Evolutionary conservation across 805 yeast species (phyloP).

Genomic region (Teunomyces pallodes): DNA sequence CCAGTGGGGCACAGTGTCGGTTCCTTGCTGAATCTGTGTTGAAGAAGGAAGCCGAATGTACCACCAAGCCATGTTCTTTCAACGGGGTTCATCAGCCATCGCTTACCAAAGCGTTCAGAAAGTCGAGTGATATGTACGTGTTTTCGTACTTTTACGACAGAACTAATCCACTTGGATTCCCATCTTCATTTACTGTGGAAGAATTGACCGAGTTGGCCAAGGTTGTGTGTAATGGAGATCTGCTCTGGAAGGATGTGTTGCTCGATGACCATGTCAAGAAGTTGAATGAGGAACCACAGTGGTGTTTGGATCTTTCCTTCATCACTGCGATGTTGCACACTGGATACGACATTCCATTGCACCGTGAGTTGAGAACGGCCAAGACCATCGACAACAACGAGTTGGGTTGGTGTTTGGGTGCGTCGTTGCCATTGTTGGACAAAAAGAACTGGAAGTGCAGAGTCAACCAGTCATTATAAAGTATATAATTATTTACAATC

Average conservation of each 20-base stretch:
- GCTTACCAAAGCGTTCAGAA: conserved; percentile 70
- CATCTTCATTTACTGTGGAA: conserved; percentile 77
- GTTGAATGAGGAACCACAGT: conserved; percentile 77
- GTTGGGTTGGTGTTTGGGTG: conserved; percentile 98
- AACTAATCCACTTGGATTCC: conserved; percentile 93
- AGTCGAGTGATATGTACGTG: conserved; percentile 73
- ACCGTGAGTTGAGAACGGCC: conserved; percentile 89
- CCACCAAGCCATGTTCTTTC: conserved; percentile 83
- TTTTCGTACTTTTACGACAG: conserved; percentile 96
- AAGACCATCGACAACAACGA: conserved; percentile 85
- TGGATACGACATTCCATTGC: conserved; percentile 93
- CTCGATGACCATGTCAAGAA: conserved; percentile 67
- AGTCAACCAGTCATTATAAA: conserved; percentile 10
- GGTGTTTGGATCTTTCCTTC: conserved; percentile 92
- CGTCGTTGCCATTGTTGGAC: conserved; percentile 86
- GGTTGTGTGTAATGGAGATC: conserved; percentile 82
- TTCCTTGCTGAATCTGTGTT: conserved; percentile 76
- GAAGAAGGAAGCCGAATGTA: conserved; percentile 80
- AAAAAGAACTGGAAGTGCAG: conserved; percentile 66
- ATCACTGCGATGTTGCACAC: conserved; percentile 87
- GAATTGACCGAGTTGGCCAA: conserved; percentile 81
- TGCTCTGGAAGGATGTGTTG: conserved; percentile 67
- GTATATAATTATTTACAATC: neutral
- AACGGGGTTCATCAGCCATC: conserved; percentile 98
- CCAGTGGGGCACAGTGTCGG: conserved; percentile 85